Evolutionary conservation across 108 stramenopile genomes (phyloP), one percentile per base, ranked within the genome.

Genomic region (Cyclostephanos tholiformis): DNA sequence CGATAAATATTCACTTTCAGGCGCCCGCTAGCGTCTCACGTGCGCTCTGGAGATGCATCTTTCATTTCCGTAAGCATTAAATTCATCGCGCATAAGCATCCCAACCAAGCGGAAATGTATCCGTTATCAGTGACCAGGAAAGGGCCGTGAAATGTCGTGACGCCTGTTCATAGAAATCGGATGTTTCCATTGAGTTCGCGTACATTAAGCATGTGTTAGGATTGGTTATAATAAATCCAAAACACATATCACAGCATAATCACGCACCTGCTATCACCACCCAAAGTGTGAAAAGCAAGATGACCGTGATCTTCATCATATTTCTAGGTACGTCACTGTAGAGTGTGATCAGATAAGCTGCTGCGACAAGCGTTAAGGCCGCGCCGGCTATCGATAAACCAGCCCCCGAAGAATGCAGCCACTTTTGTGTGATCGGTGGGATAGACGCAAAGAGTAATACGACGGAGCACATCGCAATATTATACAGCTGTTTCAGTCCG

Each of bases 131-230:
- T 63, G 13, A 53, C 11, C 6, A 79, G 41, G 52, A 79, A 79
- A 4, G 78, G 78, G 17, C 78, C 78, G 25, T 69, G 61, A 35
- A 73, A 79, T 11, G 78, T 79, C 48, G 72, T 73, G 57, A 79
- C 67, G 17, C 72, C 59, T 32, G 32, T 32, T 2, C 4, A 32
- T 32, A 32, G 32, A 32, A 32, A 32, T 32, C 32, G 4, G 3
- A 32, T 32, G 32, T 32, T 32, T 4, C 2, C 32, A 32, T 32
- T 2, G 4, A 32, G 32, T 32, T 32, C 32, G 32, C 32, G 32
- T 32, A 32, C 32, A 32, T 32, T 32, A 4, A 32, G 32, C 32
- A 32, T 32, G 32, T 4, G 32, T 32, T 4, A 32, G 32, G 32
- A 32, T 32, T 32, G 32, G 32, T 4, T 4, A 32, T 32, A 32